Evolutionary conservation across 2,329 filamentous ascomycete species (phyloP), one percentile per base, ranked within the genome.

Genomic region (Fusarium sarcochroum): DNA sequence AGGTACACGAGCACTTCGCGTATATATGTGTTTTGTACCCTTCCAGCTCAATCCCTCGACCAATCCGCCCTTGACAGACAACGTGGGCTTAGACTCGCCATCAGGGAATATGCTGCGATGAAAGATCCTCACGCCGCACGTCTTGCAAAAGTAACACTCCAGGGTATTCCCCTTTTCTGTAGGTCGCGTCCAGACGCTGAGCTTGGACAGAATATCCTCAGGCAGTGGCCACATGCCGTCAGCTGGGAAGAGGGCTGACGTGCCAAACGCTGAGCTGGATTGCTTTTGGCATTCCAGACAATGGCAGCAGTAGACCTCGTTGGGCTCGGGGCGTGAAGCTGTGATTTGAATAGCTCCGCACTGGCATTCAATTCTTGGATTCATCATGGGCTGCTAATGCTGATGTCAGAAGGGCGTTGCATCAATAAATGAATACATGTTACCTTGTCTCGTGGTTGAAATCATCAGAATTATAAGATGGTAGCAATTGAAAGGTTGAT

Each of bases 21-120:
- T 80, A 60, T 78, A 86, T 18, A 86, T 86, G 57, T 86, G 84
- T 57, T 73, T 77, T 2, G 76, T 81, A 0, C 70, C 72, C 2
- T 76, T 69, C 76, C 82, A 81, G 30, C 77, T 75, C 30, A 86
- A 67, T 0, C 80, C 82, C 20, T 82, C 71, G 17, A 85, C 62
- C 13, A 79, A 76, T 0, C 84, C 84, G 5, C 81, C 84, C 74
- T 86, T 86, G 64, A 86, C 73, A 20, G 77, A 81, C 10, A 85
- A 59, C 0, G 77, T 81, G 0, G 74, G 32, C 23, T 78, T 74
- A 6, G 78, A 74, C 6, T 66, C 75, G 4, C 83, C 83, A 57
- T 83, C 79, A 2, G 75, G 63, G 8, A 79, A 68, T 21, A 79
- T 72, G 40, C 78, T 74, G 44, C 81, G 80, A 63, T 86, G 84